Conservation (phyloP, 805 yeast species). For the Maudiozyma pseudohumilis region DNA sequence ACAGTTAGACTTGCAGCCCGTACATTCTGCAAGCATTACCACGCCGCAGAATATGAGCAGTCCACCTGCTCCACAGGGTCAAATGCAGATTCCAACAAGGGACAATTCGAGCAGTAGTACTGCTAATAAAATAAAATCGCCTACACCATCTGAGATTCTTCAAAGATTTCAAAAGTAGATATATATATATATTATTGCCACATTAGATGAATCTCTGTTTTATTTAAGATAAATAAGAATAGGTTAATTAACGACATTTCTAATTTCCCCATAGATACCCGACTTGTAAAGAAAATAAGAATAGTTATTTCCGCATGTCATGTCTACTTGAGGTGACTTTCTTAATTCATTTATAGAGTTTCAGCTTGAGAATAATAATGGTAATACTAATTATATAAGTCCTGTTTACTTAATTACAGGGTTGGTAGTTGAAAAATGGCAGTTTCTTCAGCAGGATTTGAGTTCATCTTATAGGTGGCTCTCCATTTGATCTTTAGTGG, state of each 20-base stretch:
- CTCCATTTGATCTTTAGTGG: constrained; percentile 72
- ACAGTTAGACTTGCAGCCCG: neutral
- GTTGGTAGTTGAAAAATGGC: constrained; percentile 40
- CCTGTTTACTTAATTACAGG: no score
- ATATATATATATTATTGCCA: constrained; percentile 6
- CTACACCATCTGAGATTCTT: constrained; percentile 28
- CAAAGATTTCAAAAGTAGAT: constrained; percentile 28
- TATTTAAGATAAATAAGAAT: neutral
- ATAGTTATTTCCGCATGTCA: no score
- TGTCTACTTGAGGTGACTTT: neutral
- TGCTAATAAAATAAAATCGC: constrained; percentile 17
- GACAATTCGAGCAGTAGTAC: neutral
- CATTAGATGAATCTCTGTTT: neutral
- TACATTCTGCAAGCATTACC: neutral
- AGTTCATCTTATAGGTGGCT: constrained; percentile 42
- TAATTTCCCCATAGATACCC: no score
- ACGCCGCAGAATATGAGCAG: neutral
- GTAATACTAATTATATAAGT: no score
- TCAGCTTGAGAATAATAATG: no score
- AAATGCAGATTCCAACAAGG: neutral
- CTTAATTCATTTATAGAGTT: no score
- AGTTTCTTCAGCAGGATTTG: constrained; percentile 42
- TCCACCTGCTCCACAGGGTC: neutral
- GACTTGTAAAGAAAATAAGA: no score
- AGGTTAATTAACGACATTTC: no score